phyloP scores from a whole-genome alignment of 768 basidiomycete species.

The Calocybe cyanea region DNA sequence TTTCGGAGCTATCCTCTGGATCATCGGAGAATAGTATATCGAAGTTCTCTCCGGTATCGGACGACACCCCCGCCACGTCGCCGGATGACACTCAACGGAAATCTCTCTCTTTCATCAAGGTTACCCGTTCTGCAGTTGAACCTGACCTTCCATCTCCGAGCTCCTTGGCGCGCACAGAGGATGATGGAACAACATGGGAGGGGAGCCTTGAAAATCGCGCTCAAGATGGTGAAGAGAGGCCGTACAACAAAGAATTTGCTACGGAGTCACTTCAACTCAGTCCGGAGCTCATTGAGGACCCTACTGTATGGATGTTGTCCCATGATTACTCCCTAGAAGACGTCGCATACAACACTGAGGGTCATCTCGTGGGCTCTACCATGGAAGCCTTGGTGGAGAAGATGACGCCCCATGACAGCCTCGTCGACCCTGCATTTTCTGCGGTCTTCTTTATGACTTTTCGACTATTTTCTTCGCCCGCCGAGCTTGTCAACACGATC shows the following conservation, averaged over 20 bases:
- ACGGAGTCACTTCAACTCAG: slow-evolving; percentile 43
- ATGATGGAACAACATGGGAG: slow-evolving; percentile 59
- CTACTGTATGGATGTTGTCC: slow-evolving; percentile 52
- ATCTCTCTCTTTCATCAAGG: slow-evolving; percentile 25
- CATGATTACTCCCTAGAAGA: slow-evolving; percentile 83
- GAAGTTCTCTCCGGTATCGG: slow-evolving; percentile 40
- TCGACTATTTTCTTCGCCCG: slow-evolving; percentile 81
- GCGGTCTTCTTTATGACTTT: slow-evolving; percentile 95
- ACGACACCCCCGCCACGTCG: slow-evolving; percentile 47
- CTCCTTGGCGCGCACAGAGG: slow-evolving; percentile 46
- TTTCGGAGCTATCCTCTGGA: slow-evolving; percentile 38
- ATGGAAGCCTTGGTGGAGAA: slow-evolving; percentile 90
- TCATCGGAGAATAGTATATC: slow-evolving; percentile 52
- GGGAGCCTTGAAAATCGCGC: slow-evolving; percentile 37
- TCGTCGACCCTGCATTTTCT: slow-evolving; percentile 84
- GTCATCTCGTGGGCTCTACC: slow-evolving; percentile 87
- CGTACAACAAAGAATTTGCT: slow-evolving; percentile 50
- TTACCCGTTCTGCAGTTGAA: slow-evolving; percentile 29
- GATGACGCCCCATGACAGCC: slow-evolving; percentile 92
- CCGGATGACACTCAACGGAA: slow-evolving; percentile 39
- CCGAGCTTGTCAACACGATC: slow-evolving; percentile 70
- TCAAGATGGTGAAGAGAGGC: slow-evolving; percentile 47
- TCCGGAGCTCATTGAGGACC: slow-evolving; percentile 35
- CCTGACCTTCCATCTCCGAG: slow-evolving; percentile 48
- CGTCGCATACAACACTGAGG: slow-evolving; percentile 87